These are phyloP conservation scores for Eucalyptus albens DNA, from an alignment of 345 rosid genomes.

Conservation along the genomic window DNA sequence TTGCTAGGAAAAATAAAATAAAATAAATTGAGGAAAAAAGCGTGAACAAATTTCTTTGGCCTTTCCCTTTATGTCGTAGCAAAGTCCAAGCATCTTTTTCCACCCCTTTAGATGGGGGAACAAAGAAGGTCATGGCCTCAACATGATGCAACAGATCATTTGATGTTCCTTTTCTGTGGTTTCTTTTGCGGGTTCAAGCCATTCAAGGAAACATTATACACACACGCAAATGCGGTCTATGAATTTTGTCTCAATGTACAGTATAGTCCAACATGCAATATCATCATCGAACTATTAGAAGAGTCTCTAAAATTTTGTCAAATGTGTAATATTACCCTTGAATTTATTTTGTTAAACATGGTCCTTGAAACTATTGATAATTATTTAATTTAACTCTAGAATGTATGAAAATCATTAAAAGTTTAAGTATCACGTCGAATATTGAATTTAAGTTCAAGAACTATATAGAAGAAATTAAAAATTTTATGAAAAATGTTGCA, in stretches of 20 bases:
- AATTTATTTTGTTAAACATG: not conserved
- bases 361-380: not conserved
- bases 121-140: not conserved
- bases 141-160: not conserved
- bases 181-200: not conserved
- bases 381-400: not conserved
- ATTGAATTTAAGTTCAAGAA: fast-evolving
- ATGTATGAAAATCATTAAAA: not conserved
- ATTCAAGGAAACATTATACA: not conserved
- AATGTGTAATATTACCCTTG: not conserved
- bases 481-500: fast-evolving
- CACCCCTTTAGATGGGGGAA: not conserved
- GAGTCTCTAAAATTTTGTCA: not conserved
- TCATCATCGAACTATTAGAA: too few species aligned
- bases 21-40: not conserved
- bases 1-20: not conserved
- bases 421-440: not conserved
- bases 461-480: not conserved
- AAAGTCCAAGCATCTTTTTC: not conserved
- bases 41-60: not conserved
- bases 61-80: not conserved
- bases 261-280: not conserved
- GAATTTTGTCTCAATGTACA: too few species aligned
- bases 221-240: too few species aligned
- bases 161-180: not conserved